Evolutionary conservation across 163 green algal species (phyloP).

Genomic region (Coccomyxa subellipsoidea): DNA sequence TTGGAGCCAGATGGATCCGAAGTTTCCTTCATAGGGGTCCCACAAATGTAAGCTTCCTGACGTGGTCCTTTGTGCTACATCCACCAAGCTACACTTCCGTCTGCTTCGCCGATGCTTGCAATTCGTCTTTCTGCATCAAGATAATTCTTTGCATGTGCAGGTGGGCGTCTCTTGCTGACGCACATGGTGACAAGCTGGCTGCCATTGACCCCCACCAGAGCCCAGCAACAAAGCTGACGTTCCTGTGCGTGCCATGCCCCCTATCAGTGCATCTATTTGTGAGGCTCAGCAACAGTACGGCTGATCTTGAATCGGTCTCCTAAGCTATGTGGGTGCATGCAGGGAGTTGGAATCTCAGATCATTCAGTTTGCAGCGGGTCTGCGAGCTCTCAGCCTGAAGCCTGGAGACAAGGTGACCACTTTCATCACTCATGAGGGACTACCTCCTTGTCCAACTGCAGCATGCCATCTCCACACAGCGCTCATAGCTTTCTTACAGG

Average conservation of each 20-base stretch:
- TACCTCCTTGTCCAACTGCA: too few species aligned
- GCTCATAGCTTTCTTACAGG: too few species aligned
- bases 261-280: too few species aligned
- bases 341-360: conserved; percentile 48
- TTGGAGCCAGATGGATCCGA: not conserved
- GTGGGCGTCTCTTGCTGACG: conserved; percentile 42
- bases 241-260: conserved; percentile 12
- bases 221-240: conserved; percentile 35
- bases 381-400: conserved; percentile 48
- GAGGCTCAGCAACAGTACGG: too few species aligned
- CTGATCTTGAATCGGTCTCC: too few species aligned
- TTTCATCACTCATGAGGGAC: too few species aligned
- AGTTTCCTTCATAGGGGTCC: not conserved
- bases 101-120: too few species aligned
- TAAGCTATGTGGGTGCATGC: too few species aligned
- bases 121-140: not conserved
- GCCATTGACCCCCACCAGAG: conserved; percentile 56
- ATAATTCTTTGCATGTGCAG: not conserved
- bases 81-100: too few species aligned
- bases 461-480: too few species aligned
- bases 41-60: not conserved
- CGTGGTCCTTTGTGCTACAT: too few species aligned
- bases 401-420: conserved; percentile 30
- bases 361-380: conserved; percentile 52
- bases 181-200: conserved; percentile 41